Conservation (phyloP, 306 rosid species). For the Prunus mira region DNA sequence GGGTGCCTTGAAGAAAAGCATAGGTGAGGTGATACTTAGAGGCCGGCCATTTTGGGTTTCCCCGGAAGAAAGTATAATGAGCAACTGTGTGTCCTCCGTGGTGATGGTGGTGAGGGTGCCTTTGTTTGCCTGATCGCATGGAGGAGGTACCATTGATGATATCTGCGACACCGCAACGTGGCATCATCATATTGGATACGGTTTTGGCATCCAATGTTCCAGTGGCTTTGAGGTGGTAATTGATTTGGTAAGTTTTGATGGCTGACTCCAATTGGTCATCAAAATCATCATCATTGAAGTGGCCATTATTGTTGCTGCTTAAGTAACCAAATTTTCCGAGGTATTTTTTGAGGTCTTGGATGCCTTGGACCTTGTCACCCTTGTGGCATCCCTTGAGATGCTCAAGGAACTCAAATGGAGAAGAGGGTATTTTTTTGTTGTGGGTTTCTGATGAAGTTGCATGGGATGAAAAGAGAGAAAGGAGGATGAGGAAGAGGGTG, state of each 20-base stretch:
- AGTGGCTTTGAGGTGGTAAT: conserved; percentile 13
- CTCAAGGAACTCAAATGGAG: conserved; percentile 27
- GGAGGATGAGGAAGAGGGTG: no score
- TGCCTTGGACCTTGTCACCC: conserved; percentile 37
- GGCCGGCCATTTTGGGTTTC: conserved; percentile 26
- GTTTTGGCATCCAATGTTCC: conserved; percentile 27
- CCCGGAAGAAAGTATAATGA: conserved; percentile 15
- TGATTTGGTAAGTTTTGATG: conserved; percentile 36
- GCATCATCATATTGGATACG: conserved; percentile 21
- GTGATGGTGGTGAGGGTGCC: not conserved
- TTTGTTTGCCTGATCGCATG: conserved; percentile 18
- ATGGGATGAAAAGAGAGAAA: not conserved
- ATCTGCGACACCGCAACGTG: conserved; percentile 49
- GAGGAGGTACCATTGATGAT: conserved; percentile 16
- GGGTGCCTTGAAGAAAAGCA: not conserved
- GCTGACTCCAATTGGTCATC: conserved; percentile 36
- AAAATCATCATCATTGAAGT: conserved; percentile 19
- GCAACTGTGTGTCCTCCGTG: not conserved
- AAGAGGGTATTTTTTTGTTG: not conserved
- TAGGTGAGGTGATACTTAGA: conserved; percentile 15
- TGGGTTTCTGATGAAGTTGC: not conserved
- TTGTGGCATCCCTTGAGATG: conserved; percentile 27
- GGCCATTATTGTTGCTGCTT: not conserved
- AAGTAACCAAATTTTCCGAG: conserved; percentile 42
- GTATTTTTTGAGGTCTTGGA: conserved; percentile 34